Base-by-base conservation (phyloP, 78 protist species). In the Emiliania huxleyi region DNA sequence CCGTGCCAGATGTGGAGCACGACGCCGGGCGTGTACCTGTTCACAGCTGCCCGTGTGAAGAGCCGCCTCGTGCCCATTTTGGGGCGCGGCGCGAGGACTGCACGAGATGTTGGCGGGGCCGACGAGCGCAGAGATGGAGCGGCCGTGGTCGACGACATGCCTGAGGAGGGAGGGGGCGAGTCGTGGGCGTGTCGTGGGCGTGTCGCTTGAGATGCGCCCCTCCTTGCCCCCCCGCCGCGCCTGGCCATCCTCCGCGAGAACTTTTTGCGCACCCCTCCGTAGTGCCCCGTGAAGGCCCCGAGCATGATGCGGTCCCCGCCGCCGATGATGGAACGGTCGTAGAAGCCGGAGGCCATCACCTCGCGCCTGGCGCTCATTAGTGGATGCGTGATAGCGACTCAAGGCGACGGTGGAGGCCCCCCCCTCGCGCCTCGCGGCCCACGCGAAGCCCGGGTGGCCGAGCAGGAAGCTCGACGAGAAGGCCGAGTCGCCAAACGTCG, bases 1-100 rank as follows among this genome's bases (percentile, higher is more conserved):
- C 89, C 89, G 55, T 81, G 89, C 89, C 89, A 81, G 38, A 81
- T 81, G 56, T 81, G 89, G 40, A 81, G 40, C 40, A 81, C 89
- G 89, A 81, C 55, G 56, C 89, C 89, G 62, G 62, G 62, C 15
- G 62, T 52, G 15, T 52, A 52, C 15, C 29, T 19, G 8, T 19
- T 52, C 29, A 19, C 15, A 15, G 62, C 62, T 8, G 62, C 62
- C 8, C 62, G 29, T 19, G 15, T 15, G 29, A 52, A 15, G n/a
- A n/a, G n/a, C n/a, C n/a, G n/a, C n/a, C n/a, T n/a, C n/a, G n/a
- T n/a, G n/a, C n/a, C n/a, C n/a, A n/a, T n/a, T n/a, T n/a, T n/a
- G n/a, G n/a, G n/a, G n/a, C n/a, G n/a, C n/a, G n/a, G n/a, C n/a
- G n/a, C n/a, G n/a, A n/a, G n/a, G n/a, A n/a, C 45, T 75, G 85